Percentiles rank a stretch among this genome's conserved stretches.
phyloP scores from a whole-genome alignment of 2,329 filamentous ascomycete species.

The Neocatenulostroma microsporum region DNA sequence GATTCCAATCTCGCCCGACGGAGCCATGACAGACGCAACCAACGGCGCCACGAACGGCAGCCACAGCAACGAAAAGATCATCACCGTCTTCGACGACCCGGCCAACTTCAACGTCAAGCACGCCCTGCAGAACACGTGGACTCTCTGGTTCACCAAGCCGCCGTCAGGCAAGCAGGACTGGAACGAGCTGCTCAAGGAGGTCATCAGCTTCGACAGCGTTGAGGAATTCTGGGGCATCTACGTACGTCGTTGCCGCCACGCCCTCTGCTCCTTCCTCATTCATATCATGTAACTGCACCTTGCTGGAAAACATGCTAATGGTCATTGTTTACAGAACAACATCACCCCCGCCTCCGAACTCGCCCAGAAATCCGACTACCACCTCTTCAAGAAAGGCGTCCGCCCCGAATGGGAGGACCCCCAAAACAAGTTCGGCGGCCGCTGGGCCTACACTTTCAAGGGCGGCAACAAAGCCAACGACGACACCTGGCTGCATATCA shows the following conservation, averaged over 20 bases:
- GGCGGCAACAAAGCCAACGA: conserved; percentile 94
- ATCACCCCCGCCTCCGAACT: conserved; percentile 94
- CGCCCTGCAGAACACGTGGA: conserved; percentile 95
- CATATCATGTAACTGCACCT: too few relatives aligned
- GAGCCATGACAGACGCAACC: conserved; percentile 38
- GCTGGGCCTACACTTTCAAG: conserved; percentile 98
- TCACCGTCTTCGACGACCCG: conserved; percentile 96
- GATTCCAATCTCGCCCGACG: conserved; percentile 48
- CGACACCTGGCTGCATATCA: conserved; percentile 97
- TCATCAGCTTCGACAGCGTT: conserved; percentile 96
- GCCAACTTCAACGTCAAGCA: conserved; percentile 99
- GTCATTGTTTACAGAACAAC: conserved; percentile 65
- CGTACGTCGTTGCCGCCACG: conserved; percentile 51
- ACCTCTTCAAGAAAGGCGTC: conserved; percentile 96
- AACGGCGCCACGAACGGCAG: conserved; percentile 35
- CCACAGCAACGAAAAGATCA: conserved; percentile 48
- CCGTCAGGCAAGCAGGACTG: conserved; percentile 94
- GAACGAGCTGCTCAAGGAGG: conserved; percentile 96
- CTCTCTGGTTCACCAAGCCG: conserved; percentile 98
- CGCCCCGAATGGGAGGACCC: conserved; percentile 97
- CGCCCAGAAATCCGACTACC: conserved; percentile 96
- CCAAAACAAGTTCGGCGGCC: conserved; percentile 98
- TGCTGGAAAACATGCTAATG: too few relatives aligned
- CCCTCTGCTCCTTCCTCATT: neutral
- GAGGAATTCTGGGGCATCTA: conserved; percentile 99